phyloP scores from a whole-genome alignment of 2,329 filamentous ascomycete species.

The Akanthomyces uredinophilus region DNA sequence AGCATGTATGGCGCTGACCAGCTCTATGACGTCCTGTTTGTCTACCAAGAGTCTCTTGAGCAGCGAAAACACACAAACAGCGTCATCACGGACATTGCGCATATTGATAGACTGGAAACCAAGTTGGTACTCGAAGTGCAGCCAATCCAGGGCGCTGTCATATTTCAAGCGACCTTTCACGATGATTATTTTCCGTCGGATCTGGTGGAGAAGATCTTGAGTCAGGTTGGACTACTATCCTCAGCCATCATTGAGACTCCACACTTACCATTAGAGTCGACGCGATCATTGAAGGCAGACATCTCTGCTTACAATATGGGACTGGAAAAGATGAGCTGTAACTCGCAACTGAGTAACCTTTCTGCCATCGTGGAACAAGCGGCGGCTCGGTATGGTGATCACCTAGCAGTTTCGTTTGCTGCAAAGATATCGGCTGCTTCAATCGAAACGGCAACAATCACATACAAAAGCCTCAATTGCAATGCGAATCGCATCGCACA shows the following conservation, averaged over 20 bases:
- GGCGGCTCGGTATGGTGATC: neutral
- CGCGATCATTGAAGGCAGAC: neutral
- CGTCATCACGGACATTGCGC: slow-evolving; percentile 49
- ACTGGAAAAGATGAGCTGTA: neutral
- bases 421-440: neutral
- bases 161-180: slow-evolving; percentile 45
- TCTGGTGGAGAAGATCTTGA: slow-evolving; percentile 52
- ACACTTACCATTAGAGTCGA: neutral
- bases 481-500: slow-evolving; percentile 59
- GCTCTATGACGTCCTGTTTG: slow-evolving; percentile 74
- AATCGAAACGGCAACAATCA: slow-evolving; percentile 39
- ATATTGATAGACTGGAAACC: slow-evolving; percentile 70
- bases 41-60: slow-evolving; percentile 72
- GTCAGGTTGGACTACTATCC: slow-evolving; percentile 55
- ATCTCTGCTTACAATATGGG: neutral
- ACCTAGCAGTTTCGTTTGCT: slow-evolving; percentile 9
- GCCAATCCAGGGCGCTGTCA: slow-evolving; percentile 43
- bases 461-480: slow-evolving; percentile 60
- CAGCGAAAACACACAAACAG: slow-evolving; percentile 28
- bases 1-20: slow-evolving; percentile 48
- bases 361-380: slow-evolving; percentile 59
- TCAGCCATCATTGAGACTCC: slow-evolving; percentile 26
- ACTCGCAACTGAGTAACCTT: slow-evolving; percentile 41
- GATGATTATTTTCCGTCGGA: slow-evolving; percentile 43
- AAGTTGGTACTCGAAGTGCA: slow-evolving; percentile 72